Conservation (phyloP, 345 rosid species). For the Gynandropsis gynandra region DNA sequence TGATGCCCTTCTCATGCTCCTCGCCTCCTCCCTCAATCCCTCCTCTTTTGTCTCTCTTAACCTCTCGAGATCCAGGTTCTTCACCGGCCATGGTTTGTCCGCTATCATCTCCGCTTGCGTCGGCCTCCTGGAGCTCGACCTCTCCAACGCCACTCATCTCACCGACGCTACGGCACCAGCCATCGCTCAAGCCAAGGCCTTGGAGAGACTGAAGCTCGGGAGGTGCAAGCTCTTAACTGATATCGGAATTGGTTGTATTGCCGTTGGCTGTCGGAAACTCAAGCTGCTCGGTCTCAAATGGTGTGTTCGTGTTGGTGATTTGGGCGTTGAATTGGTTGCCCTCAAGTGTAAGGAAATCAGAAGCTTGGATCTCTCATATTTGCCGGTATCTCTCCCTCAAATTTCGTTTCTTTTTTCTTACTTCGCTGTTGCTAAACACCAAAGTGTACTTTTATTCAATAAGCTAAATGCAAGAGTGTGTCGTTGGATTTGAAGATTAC, state of each 20-base stretch:
- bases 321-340: conserved; percentile 30
- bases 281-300: conserved; percentile 26
- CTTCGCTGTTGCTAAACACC: too few species aligned
- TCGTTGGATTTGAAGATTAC: conserved; percentile 20
- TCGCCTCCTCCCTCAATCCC: conserved; percentile 10
- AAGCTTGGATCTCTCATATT: conserved; percentile 28
- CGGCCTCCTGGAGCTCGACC: conserved; percentile 23
- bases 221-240: conserved; percentile 30
- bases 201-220: conserved; percentile 23
- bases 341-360: conserved; percentile 25
- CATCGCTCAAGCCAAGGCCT: conserved; percentile 27
- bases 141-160: conserved; percentile 21
- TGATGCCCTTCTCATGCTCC: conserved; percentile 5
- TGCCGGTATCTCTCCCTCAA: conserved; percentile 19
- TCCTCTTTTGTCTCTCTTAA: conserved; percentile 16
- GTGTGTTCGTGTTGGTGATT: conserved; percentile 27
- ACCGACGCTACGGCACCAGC: conserved; percentile 21
- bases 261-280: conserved; percentile 28
- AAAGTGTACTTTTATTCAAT: not conserved
- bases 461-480: not conserved
- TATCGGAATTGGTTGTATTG: conserved; percentile 31
- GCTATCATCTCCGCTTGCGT: conserved; percentile 12
- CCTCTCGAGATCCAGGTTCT: conserved; percentile 23
- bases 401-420: not conserved
- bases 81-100: conserved; percentile 21